phyloP scores from a whole-genome alignment of 2,329 filamentous ascomycete species.

The Fusarium euwallaceae region DNA sequence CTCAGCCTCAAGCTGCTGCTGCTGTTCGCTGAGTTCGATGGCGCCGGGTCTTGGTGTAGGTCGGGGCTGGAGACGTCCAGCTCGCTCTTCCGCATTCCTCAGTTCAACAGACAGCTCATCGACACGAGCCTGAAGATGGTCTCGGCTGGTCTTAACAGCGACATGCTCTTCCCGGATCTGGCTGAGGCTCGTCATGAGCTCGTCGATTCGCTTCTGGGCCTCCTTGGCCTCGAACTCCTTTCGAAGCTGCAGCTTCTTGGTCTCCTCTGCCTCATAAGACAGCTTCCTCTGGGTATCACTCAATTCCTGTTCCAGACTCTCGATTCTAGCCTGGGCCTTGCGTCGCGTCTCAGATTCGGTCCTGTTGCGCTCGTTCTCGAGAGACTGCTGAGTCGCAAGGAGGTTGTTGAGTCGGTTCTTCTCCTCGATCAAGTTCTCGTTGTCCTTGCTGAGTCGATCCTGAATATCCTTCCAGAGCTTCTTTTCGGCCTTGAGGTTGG shows the following conservation, averaged over 20 bases:
- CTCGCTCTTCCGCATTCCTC: slow-evolving; percentile 88
- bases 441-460: slow-evolving; percentile 87
- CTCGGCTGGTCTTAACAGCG: slow-evolving; percentile 85
- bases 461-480: slow-evolving; percentile 95
- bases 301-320: slow-evolving; percentile 84
- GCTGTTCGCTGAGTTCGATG: slow-evolving; percentile 57
- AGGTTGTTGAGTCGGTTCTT: slow-evolving; percentile 86
- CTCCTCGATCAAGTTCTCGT: slow-evolving; percentile 86
- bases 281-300: slow-evolving; percentile 84
- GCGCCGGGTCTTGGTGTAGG: slow-evolving; percentile 73
- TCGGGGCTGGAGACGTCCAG: slow-evolving; percentile 84
- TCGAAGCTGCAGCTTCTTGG: slow-evolving; percentile 83
- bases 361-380: slow-evolving; percentile 93
- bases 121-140: slow-evolving; percentile 89
- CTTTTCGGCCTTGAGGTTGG: slow-evolving; percentile 95
- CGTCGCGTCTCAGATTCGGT: slow-evolving; percentile 85
- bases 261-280: slow-evolving; percentile 84
- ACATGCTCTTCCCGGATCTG: slow-evolving; percentile 89
- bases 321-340: slow-evolving; percentile 81
- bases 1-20: slow-evolving; percentile 68
- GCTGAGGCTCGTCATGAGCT: slow-evolving; percentile 83
- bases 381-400: slow-evolving; percentile 85
- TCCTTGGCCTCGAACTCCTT: slow-evolving; percentile 94
- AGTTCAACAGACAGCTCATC: slow-evolving; percentile 91
- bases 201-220: slow-evolving; percentile 91